phyloP scores from a whole-genome alignment of 495 filamentous ascomycete genomes.

The Neurospora hispaniola region DNA sequence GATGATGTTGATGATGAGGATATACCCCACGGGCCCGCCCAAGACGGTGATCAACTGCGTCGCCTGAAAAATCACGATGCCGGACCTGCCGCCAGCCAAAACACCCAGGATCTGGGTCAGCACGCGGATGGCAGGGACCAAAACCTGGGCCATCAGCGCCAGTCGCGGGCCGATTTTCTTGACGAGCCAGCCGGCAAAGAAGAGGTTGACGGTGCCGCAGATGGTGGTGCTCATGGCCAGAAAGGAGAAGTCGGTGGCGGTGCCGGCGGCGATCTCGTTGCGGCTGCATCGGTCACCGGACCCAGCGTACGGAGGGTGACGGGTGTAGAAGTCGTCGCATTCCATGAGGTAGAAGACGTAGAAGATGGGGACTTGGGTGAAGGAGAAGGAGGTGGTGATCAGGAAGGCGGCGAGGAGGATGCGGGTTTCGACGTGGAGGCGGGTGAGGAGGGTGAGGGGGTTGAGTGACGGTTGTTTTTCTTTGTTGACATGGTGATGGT shows the following conservation, averaged over 20 bases:
- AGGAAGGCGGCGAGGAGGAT: conserved; percentile 43
- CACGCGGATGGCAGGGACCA: conserved; percentile 42
- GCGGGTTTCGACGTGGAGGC: conserved; percentile 25
- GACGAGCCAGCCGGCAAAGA: conserved; percentile 47
- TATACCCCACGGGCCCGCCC: conserved; percentile 46
- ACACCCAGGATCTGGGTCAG: conserved; percentile 45
- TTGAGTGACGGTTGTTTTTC: too few species aligned
- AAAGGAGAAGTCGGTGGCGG: conserved; percentile 41
- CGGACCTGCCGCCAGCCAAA: conserved; percentile 33
- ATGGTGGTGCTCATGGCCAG: conserved; percentile 40
- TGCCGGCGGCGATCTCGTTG: conserved; percentile 42
- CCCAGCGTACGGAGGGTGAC: conserved; percentile 24
- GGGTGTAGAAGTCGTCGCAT: conserved; percentile 45
- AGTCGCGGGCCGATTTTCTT: conserved; percentile 43
- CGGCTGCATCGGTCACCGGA: conserved; percentile 33
- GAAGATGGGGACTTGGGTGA: conserved; percentile 49
- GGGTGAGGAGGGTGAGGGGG: neutral
- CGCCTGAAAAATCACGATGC: conserved; percentile 45
- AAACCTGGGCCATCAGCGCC: conserved; percentile 40
- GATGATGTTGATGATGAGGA: conserved; percentile 44
- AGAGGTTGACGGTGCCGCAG: conserved; percentile 44
- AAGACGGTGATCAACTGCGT: conserved; percentile 47
- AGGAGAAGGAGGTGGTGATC: conserved; percentile 45
- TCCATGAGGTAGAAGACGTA: conserved; percentile 50
- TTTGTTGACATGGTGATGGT: neutral